Evolutionary conservation across 768 basidiomycete genomes (phyloP).

Genomic region (Agrocybe chaxingu): DNA sequence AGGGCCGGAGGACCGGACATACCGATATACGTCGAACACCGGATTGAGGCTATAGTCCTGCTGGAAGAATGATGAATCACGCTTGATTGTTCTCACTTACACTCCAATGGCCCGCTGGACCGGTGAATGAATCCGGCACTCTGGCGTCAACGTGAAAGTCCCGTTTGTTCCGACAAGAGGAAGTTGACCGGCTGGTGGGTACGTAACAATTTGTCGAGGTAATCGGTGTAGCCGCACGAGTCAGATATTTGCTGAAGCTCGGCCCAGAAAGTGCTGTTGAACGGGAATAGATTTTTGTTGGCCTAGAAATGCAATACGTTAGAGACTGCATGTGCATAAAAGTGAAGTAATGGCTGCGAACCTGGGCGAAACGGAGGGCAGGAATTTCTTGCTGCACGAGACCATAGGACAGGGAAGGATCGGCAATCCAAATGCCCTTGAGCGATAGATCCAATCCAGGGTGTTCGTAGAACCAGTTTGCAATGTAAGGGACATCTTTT

Average conservation of each 20-base stretch:
- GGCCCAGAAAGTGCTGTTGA: conserved; percentile 52
- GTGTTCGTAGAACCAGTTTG: conserved; percentile 67
- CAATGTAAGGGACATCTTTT: conserved; percentile 50
- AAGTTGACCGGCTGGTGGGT: conserved; percentile 59
- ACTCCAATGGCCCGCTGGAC: conserved; percentile 47
- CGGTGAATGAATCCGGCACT: conserved; percentile 44
- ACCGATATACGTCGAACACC: conserved; percentile 54
- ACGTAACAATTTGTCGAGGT: conserved; percentile 58
- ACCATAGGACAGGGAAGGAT: conserved; percentile 41
- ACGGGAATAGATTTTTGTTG: conserved; percentile 55
- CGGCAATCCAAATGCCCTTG: conserved; percentile 64
- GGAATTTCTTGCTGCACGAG: conserved; percentile 65
- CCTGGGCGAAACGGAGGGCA: conserved; percentile 56
- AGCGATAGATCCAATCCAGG: conserved; percentile 50
- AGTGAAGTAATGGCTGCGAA: conserved; percentile 8
- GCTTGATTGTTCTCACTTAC: conserved; percentile 24
- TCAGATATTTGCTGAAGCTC: conserved; percentile 52
- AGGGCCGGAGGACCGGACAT: conserved; percentile 1
- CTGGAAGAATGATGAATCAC: no score
- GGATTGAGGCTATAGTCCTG: conserved; percentile 42
- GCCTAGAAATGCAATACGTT: conserved; percentile 29
- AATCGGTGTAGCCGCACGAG: conserved; percentile 57
- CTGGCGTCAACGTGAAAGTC: conserved; percentile 34
- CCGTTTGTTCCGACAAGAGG: conserved; percentile 49
- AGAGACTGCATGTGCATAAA: neutral